These are phyloP conservation scores for Alternaria sp. DNA, from an alignment of 2,329 filamentous ascomycete genomes.

Conservation along the genomic window DNA sequence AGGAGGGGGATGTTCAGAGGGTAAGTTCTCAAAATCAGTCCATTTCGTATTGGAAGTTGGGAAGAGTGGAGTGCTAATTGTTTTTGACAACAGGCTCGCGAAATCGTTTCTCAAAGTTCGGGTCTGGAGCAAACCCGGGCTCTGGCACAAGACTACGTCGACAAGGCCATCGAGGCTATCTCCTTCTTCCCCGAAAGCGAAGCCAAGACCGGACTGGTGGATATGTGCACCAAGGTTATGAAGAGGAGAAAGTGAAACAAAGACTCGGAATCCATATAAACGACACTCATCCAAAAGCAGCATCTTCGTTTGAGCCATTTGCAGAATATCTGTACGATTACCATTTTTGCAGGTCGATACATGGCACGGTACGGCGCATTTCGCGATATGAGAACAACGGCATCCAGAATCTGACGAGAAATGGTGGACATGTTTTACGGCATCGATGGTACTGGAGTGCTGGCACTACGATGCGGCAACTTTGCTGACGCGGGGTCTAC, in stretches of 20 bases:
- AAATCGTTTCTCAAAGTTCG: constrained; percentile 81
- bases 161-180: constrained; percentile 87
- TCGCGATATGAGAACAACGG: too few species aligned
- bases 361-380: background rate
- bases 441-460: too few species aligned
- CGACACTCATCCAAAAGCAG: background rate
- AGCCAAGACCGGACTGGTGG: constrained; percentile 86
- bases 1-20: constrained; percentile 81
- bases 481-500: background rate
- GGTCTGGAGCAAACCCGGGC: constrained; percentile 92
- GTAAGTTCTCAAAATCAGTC: constrained; percentile 60
- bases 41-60: too few species aligned
- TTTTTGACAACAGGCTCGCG: too few species aligned
- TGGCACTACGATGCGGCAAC: too few species aligned
- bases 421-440: too few species aligned
- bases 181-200: constrained; percentile 88
- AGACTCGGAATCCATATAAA: background rate
- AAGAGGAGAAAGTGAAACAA: constrained; percentile 76
- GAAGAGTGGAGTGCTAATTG: background rate
- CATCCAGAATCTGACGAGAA: too few species aligned
- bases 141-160: constrained; percentile 87
- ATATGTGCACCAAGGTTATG: constrained; percentile 94
- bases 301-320: background rate
- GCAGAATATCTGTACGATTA: background rate
- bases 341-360: background rate